Conservation (phyloP, 805 yeast genomes). For the Candida lessepsii region DNA sequence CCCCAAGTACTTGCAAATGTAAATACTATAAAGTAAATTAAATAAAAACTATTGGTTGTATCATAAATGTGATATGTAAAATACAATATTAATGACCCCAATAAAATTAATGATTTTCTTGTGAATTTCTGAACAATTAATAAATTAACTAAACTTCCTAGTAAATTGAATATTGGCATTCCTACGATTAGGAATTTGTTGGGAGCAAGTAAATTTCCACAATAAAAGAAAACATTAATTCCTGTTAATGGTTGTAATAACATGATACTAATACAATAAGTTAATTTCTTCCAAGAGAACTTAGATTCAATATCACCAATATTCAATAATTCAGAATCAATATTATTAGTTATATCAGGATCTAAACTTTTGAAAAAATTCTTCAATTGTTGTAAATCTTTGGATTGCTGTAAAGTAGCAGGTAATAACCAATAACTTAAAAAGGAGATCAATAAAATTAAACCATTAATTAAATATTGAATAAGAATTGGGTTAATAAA, state of each 20-base stretch:
- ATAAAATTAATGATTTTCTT: slow-evolving; percentile 8
- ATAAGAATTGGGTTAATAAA: slow-evolving; percentile 4
- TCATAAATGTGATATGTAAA: slow-evolving; percentile 3
- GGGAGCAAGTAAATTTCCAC: slow-evolving; percentile 18
- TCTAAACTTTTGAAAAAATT: slow-evolving; percentile 7
- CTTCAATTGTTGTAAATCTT: not conserved
- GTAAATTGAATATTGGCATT: slow-evolving; percentile 10
- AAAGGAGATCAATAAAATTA: slow-evolving; percentile 8
- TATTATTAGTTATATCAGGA: not conserved
- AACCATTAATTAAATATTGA: slow-evolving; percentile 8
- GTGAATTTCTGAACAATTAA: slow-evolving; percentile 6
- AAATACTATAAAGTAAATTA: slow-evolving; percentile 8
- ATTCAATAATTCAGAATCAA: not conserved
- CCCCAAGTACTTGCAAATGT: slow-evolving; percentile 29
- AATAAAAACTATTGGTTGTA: not conserved
- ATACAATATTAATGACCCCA: slow-evolving; percentile 9
- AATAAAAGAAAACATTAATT: slow-evolving; percentile 33
- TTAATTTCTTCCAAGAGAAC: slow-evolving; percentile 13
- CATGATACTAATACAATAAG: slow-evolving; percentile 24
- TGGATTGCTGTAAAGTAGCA: slow-evolving; percentile 10
- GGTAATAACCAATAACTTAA: slow-evolving; percentile 10
- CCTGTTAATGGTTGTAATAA: slow-evolving; percentile 36
- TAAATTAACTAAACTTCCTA: slow-evolving; percentile 11
- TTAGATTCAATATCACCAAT: not conserved
- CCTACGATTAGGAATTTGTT: slow-evolving; percentile 7